Conservation (phyloP, 305 asterid species). For the Plantago lanceolata region DNA sequence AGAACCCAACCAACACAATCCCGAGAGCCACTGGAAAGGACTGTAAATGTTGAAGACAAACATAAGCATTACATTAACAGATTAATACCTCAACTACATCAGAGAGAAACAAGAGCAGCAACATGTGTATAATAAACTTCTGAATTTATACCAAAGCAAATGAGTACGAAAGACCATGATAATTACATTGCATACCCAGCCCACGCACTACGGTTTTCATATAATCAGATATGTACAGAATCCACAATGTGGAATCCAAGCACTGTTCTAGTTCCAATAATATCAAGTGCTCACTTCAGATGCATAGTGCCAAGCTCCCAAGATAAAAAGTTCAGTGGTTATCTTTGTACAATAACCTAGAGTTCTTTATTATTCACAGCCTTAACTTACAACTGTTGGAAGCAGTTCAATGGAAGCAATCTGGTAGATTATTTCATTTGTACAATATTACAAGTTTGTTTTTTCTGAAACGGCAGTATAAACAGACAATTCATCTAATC, state of each 20-base stretch:
- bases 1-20: conserved; percentile 59
- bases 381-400: background rate
- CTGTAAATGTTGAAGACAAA: conserved; percentile 40
- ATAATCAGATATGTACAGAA: background rate
- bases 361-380: background rate
- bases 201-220: background rate
- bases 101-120: conserved; percentile 17
- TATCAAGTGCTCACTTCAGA: background rate
- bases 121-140: background rate
- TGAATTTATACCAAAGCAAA: background rate
- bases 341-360: background rate
- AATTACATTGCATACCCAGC: background rate
- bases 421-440: conserved; percentile 3
- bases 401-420: background rate
- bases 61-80: conserved; percentile 14
- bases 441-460: background rate
- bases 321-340: no score
- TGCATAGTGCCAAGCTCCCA: no score
- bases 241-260: background rate
- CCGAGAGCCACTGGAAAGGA: conserved; percentile 73
- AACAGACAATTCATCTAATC: no score
- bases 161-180: background rate
- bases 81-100: conserved; percentile 15
- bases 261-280: background rate
- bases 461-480: no score